A percentile compares a stretch with the other conserved stretches of the same genome.
phyloP scores from a whole-genome alignment of 1,139 yeast genomes.

The Taphrina populina region DNA sequence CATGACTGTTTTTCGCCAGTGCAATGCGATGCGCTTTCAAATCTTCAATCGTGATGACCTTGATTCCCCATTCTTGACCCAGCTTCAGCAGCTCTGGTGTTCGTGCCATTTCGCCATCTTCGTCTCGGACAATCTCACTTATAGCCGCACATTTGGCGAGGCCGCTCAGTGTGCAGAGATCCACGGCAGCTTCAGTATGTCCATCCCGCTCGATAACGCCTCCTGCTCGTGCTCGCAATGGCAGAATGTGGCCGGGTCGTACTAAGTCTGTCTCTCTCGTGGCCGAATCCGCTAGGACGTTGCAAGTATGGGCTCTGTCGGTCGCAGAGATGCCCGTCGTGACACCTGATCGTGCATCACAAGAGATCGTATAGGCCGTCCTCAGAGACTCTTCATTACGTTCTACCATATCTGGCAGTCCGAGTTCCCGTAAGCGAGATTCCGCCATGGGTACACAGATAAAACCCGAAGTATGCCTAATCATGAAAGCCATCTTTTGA shows the following conservation, averaged over 20 bases:
- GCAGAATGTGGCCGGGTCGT: slow-evolving; percentile 92
- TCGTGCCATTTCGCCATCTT: slow-evolving; percentile 95
- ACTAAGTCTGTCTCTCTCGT: slow-evolving; percentile 57
- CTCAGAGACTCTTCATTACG: slow-evolving; percentile 81
- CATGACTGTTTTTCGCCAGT: background rate
- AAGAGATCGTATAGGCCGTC: slow-evolving; percentile 93
- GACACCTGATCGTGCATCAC: slow-evolving; percentile 75
- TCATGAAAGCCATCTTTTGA: slow-evolving; percentile 90
- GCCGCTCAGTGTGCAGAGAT: slow-evolving; percentile 73
- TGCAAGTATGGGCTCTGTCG: slow-evolving; percentile 85
- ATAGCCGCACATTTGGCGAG: slow-evolving; percentile 86
- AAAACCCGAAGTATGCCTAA: slow-evolving; percentile 73
- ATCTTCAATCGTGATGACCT: slow-evolving; percentile 78
- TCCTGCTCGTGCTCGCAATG: slow-evolving; percentile 86
- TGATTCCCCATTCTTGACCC: slow-evolving; percentile 61
- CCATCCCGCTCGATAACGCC: slow-evolving; percentile 81
- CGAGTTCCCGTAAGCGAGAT: slow-evolving; percentile 73
- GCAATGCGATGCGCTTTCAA: slow-evolving; percentile 53
- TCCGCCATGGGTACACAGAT: slow-evolving; percentile 87
- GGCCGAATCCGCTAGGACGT: slow-evolving; percentile 62
- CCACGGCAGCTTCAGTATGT: slow-evolving; percentile 85
- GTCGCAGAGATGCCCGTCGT: slow-evolving; percentile 98
- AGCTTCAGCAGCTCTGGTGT: slow-evolving; percentile 78
- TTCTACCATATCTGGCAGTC: slow-evolving; percentile 74
- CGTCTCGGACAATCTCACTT: slow-evolving; percentile 89